These are phyloP conservation scores for Gautieria morchelliformis DNA, from an alignment of 768 basidiomycete species.

Conservation along the genomic window DNA sequence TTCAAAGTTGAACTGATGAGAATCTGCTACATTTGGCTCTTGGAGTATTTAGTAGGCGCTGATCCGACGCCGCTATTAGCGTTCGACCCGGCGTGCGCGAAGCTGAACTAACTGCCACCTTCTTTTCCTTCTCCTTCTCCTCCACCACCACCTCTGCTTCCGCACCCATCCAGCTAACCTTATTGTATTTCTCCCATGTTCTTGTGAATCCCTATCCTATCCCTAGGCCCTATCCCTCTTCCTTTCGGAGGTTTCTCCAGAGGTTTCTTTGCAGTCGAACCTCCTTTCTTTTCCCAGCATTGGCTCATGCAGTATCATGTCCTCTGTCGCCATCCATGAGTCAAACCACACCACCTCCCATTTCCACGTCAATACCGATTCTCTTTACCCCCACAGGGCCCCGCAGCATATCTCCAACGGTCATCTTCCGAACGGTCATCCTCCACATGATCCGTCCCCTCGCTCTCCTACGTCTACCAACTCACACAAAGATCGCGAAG, in stretches of 20 bases:
- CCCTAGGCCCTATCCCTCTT: background rate
- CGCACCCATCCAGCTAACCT: conserved; percentile 14
- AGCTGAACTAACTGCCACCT: conserved; percentile 1
- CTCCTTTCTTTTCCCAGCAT: background rate
- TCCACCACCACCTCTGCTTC: conserved; percentile 8
- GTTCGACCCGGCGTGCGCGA: conserved; percentile 1
- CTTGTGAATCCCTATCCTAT: background rate
- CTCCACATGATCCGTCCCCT: conserved; percentile 8
- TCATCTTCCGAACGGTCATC: conserved; percentile 17
- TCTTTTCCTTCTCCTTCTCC: conserved; percentile 13
- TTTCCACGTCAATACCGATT: conserved; percentile 11
- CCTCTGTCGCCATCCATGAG: conserved; percentile 37
- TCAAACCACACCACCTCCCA: conserved; percentile 26
- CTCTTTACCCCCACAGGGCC: conserved; percentile 16
- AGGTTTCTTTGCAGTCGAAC: background rate
- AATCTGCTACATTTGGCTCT: no score
- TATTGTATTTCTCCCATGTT: conserved; percentile 20
- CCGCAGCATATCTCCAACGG: conserved; percentile 1
- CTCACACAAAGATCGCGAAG: conserved; percentile 49
- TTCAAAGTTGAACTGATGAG: no score
- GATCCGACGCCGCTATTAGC: conserved; percentile 9
- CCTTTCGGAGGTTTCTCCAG: background rate
- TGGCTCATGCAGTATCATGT: conserved; percentile 45
- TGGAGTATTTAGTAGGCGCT: conserved; percentile 3
- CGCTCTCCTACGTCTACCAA: conserved; percentile 11